phyloP scores from a whole-genome alignment of 768 basidiomycete genomes.

The Tricholoma sp. region DNA sequence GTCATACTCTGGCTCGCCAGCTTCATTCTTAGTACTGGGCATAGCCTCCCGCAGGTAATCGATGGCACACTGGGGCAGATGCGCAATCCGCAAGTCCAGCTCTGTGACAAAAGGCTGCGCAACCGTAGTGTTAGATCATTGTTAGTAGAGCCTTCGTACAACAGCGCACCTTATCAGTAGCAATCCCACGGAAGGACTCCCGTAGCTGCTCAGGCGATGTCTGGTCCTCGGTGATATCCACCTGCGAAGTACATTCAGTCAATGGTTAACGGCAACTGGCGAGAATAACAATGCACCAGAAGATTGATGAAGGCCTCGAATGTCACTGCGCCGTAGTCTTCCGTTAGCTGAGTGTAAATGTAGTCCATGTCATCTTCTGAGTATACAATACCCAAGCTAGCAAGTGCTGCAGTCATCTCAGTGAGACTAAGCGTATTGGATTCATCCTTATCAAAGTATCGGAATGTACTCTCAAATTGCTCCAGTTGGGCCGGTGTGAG shows the following conservation, averaged over 20 bases:
- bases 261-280: conserved; percentile 1
- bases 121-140: conserved; percentile 11
- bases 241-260: conserved; percentile 38
- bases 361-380: conserved; percentile 85
- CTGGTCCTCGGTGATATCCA: conserved; percentile 94
- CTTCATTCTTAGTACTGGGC: conserved; percentile 51
- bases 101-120: conserved; percentile 88
- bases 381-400: conserved; percentile 91
- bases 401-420: conserved; percentile 92
- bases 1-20: conserved; percentile 67
- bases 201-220: conserved; percentile 89
- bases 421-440: conserved; percentile 80
- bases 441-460: conserved; percentile 94
- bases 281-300: conserved; percentile 48
- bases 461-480: conserved; percentile 95
- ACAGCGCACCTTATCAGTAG: conserved; percentile 72
- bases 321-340: conserved; percentile 83
- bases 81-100: conserved; percentile 81
- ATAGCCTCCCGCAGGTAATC: conserved; percentile 82
- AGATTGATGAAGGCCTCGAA: conserved; percentile 95
- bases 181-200: conserved; percentile 90
- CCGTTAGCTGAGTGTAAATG: conserved; percentile 74
- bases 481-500: conserved; percentile 93
- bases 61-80: conserved; percentile 69
- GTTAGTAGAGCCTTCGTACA: not conserved